Evolutionary conservation across 2,329 filamentous ascomycete species (phyloP).

Genomic region (Fusarium torulosum): DNA sequence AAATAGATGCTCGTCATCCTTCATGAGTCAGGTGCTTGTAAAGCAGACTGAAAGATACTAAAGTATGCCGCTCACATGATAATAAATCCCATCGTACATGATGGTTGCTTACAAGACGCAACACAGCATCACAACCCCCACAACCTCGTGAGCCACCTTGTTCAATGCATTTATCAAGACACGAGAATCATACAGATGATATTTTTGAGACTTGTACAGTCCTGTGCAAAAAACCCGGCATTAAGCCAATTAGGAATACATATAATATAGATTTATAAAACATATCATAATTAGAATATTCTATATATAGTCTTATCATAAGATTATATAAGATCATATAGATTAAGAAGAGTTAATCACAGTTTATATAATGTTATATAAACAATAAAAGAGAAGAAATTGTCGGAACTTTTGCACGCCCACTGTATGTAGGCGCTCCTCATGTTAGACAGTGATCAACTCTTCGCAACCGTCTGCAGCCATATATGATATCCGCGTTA

Average conservation of each 20-base stretch:
- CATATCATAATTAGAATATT: too few relatives aligned
- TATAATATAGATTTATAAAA: too few relatives aligned
- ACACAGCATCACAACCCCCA: slow-evolving; percentile 1
- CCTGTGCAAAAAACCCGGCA: too few relatives aligned
- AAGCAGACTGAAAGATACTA: not conserved
- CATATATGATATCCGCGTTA: slow-evolving; percentile 2
- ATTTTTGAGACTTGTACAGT: not conserved
- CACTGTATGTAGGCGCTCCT: not conserved
- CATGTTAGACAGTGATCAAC: slow-evolving; percentile 20
- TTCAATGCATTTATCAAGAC: slow-evolving; percentile 6
- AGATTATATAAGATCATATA: too few relatives aligned
- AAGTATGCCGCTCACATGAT: slow-evolving; percentile 6
- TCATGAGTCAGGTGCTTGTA: slow-evolving; percentile 27
- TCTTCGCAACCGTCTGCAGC: not conserved
- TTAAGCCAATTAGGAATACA: too few relatives aligned
- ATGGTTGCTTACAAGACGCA: slow-evolving; percentile 7
- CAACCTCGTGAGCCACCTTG: slow-evolving; percentile 29
- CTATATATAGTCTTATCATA: too few relatives aligned
- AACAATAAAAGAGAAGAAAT: too few relatives aligned
- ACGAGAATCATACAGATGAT: slow-evolving; percentile 34
- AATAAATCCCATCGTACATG: not conserved
- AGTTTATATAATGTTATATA: too few relatives aligned
- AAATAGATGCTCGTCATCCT: slow-evolving; percentile 33
- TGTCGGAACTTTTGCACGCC: too few relatives aligned
- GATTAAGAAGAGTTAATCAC: too few relatives aligned